Evolutionary conservation across 257 asterid species (phyloP), one percentile per base, ranked within the genome.

Genomic region (Lithospermum erythrorhizon): DNA sequence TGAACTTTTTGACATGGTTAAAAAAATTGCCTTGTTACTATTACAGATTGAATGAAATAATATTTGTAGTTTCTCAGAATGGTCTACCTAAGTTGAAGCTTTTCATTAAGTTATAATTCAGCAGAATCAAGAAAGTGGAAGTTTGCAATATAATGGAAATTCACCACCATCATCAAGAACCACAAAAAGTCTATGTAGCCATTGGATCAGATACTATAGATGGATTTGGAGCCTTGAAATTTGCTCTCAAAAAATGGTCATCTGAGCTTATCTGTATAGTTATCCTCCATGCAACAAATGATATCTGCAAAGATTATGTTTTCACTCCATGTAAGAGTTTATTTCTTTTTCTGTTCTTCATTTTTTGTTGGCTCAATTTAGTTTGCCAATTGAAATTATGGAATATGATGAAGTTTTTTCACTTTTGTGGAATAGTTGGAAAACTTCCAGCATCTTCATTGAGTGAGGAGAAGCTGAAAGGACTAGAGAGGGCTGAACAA

Each of bases 301-400:
- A 29, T 73, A 65, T 68, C 57, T 66, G 72, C 81, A 83, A 71
- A 69, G 77, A 83, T 56, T 83, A 74, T 62, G 86, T 83, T 32
- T 78, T 69, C 58, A 87, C 90, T 4, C 93, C 90, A 13, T 57
- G 95, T 83, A 65, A 73, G 89, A 0, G 9, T 52, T 9, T 0
- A 15, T 21, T 35, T 52, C 37, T 49, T 32, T 35, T 3, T 52
- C 24, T 21, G 8, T 30, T 30, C 6, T 30, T 30, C 37, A 30
- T 16, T 61, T 0, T 8, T 0, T 57, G 41, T 53, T 55, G 37
- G 3, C 23, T 32, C 30, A 35, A 48, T 51, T 22, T 20, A 84
- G 94, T 84, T 62, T 86, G 89, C 13, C 82, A 70, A 62, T 74
- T 82, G n/a, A n/a, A n/a, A n/a, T n/a, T n/a, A n/a, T n/a, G 62